Evolutionary conservation across 2,329 filamentous ascomycete genomes (phyloP).

Genomic region (Leptographium lundbergii): DNA sequence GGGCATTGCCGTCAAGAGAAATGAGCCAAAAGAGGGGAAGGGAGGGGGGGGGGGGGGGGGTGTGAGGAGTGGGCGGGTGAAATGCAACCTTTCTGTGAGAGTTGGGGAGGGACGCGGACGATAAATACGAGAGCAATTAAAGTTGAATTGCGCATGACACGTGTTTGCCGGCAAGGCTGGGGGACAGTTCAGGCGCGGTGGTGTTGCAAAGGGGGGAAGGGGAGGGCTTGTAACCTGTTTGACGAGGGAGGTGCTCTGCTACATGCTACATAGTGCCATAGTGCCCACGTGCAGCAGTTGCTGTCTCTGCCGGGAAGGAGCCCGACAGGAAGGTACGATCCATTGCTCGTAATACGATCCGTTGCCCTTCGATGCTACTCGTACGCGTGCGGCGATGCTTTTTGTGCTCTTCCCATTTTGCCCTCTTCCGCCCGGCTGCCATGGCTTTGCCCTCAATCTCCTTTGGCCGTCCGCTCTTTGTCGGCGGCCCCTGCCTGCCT

Average conservation of each 20-base stretch:
- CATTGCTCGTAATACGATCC: background rate
- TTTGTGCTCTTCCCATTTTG: background rate
- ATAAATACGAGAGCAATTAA: background rate
- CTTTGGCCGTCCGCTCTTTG: background rate
- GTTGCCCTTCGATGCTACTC: too few species aligned
- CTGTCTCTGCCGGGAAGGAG: background rate
- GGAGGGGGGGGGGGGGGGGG: background rate
- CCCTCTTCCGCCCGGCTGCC: background rate
- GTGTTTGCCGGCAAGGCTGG: background rate
- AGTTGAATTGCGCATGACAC: background rate
- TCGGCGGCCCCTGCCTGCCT: slow-evolving; percentile 1
- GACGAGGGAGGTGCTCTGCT: too few species aligned
- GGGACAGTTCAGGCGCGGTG: background rate
- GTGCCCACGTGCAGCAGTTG: background rate
- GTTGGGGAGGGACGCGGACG: background rate
- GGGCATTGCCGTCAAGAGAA: background rate
- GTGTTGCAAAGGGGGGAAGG: too few species aligned
- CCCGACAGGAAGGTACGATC: slow-evolving; percentile 1
- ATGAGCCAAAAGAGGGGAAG: background rate
- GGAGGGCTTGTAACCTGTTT: too few species aligned
- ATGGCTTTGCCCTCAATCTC: background rate
- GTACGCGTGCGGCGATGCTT: too few species aligned
- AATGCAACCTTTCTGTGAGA: background rate
- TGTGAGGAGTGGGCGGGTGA: background rate
- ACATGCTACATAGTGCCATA: background rate